A percentile compares a stretch with the other conserved stretches of the same genome.
Conservation (phyloP, 331 rosid genomes). For the Saraca asoca region DNA sequence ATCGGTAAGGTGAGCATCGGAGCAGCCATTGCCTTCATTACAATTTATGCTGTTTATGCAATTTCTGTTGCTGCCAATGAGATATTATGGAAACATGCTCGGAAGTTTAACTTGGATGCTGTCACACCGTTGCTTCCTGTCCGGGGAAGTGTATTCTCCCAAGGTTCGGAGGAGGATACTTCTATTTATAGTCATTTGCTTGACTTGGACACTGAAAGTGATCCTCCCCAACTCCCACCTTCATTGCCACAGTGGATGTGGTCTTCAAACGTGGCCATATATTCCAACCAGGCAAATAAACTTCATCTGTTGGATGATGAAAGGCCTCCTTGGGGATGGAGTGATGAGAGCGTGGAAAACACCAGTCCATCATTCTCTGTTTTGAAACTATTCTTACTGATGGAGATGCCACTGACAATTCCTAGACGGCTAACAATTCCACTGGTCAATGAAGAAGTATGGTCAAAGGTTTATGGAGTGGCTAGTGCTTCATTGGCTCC, state of each 20-base stretch:
- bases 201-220: slow-evolving; percentile 55
- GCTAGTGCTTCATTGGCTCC: slow-evolving; percentile 83
- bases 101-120: slow-evolving; percentile 62
- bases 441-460: slow-evolving; percentile 71
- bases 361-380: slow-evolving; percentile 36
- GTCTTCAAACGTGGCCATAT: slow-evolving; percentile 95
- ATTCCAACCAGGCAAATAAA: slow-evolving; percentile 72
- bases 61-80: slow-evolving; percentile 82
- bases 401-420: slow-evolving; percentile 74
- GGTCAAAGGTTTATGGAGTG: slow-evolving; percentile 78
- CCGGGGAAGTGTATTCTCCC: slow-evolving; percentile 69
- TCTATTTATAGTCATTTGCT: slow-evolving; percentile 69
- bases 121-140: slow-evolving; percentile 93
- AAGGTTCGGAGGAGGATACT: slow-evolving; percentile 68
- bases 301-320: slow-evolving; percentile 50
- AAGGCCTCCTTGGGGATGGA: slow-evolving; percentile 93
- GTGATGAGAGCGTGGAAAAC: slow-evolving; percentile 51
- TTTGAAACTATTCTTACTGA: slow-evolving; percentile 51
- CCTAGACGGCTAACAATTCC: slow-evolving; percentile 94
- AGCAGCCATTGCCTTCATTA: slow-evolving; percentile 67
- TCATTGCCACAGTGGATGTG: slow-evolving; percentile 99
- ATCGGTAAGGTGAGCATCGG: slow-evolving; percentile 66
- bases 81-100: slow-evolving; percentile 68
- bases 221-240: slow-evolving; percentile 78
- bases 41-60: slow-evolving; percentile 77